Conservation (phyloP, 345 rosid species). For the thale cress (Arabidopsis thaliana) region DNA sequence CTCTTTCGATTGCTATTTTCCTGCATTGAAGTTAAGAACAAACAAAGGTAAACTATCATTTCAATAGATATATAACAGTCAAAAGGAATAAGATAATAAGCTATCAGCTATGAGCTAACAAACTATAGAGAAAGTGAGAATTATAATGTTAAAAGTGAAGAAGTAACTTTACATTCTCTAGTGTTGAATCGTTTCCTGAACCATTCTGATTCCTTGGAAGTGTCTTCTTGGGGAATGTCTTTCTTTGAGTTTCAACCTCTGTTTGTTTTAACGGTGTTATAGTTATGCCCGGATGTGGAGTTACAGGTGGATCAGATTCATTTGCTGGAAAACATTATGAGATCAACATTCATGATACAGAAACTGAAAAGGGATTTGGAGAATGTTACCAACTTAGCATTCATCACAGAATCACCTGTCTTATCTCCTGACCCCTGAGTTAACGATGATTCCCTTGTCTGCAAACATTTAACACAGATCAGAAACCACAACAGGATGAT, state of each 20-base stretch:
- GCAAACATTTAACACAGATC: conserved; percentile 18
- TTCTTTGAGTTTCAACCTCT: conserved; percentile 24
- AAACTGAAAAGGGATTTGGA: not conserved
- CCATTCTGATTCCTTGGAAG: not conserved
- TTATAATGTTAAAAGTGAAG: not conserved
- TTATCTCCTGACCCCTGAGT: conserved; percentile 35
- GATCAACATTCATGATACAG: conserved; percentile 2
- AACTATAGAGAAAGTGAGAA: conserved; percentile 19
- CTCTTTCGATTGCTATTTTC: conserved; percentile 11
- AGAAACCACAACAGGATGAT: not conserved
- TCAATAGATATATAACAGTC: not conserved
- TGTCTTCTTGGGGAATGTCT: not conserved
- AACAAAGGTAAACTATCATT: not conserved
- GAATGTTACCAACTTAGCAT: conserved; percentile 28
- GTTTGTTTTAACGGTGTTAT: conserved; percentile 19
- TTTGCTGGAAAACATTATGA: conserved; percentile 42
- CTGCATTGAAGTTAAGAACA: conserved; percentile 3
- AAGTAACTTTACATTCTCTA: not conserved
- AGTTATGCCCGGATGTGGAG: conserved; percentile 26
- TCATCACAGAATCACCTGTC: conserved; percentile 32
- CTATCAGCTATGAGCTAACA: conserved; percentile 12
- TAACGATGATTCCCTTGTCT: conserved; percentile 49
- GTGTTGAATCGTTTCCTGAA: not conserved
- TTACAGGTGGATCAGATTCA: conserved; percentile 33
- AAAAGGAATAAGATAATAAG: not conserved